Base-by-base conservation (phyloP, 2,329 filamentous ascomycete genomes). In the Botrytis squamosa region DNA sequence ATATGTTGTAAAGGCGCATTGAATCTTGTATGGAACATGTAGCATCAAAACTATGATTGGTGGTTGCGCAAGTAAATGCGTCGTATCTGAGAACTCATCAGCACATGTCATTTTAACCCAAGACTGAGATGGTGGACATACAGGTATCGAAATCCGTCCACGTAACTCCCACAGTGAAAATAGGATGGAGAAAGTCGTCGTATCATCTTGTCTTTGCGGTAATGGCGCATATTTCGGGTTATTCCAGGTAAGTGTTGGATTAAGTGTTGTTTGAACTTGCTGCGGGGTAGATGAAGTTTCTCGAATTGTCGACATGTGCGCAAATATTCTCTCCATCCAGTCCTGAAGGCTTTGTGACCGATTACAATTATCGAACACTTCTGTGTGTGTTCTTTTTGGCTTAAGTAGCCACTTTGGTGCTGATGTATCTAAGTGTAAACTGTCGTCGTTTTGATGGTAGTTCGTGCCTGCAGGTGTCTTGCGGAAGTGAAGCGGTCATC, bases 171-270 rank as follows among this genome's bases (percentile, higher is more conserved):
- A 49, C 4, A 25, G 10, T 49, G 22, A 49, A 1, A 49, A 22
- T 10, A 49, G 8, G 3, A 22, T 25, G 3, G 20, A 25, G 4
- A 10, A 49, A 22, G 8, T 25, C 8, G 10, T 25, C 7, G 0
- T 0, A 49, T 2, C 3, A 25, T 22, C 3, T 22, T 22, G 4
- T 22, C 3, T 49, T 25, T 49, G 8, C 46, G 0, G 3, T 25
- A 4, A 20, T 49, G 20, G 8, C 20, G 46, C 46, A 49, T 4
- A 10, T 49, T 1, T 22, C 0, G 3, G 20, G 20, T 2, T 0
- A 2, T 60, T 6, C 20, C 33, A 22, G 36, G 20, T 3, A 10
- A 12, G 16, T n/a, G 4, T n/a, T 52, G 25, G 10, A 52, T 14
- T 1, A 3, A 25, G 9, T 10, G 12, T 6, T 4, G 0, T 14